phyloP scores from a whole-genome alignment of 1,284 basidiomycete genomes.

The Pascua sp. region DNA sequence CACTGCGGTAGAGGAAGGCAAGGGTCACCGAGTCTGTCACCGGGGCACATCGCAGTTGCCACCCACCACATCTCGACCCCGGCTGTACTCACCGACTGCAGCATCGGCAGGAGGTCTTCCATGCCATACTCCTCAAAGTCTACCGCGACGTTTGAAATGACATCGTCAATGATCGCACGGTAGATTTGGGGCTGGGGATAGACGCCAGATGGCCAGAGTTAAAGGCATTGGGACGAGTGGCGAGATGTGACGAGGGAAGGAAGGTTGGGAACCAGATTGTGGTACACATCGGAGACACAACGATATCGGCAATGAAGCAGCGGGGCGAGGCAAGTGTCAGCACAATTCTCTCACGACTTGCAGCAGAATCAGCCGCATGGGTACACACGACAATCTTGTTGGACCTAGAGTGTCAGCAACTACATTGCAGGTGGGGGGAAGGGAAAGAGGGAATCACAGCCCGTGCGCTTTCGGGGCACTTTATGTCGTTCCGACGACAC shows the following conservation, averaged over 20 bases:
- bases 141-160: constrained; percentile 77
- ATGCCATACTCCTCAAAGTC: constrained; percentile 98
- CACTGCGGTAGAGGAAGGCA: too few species aligned
- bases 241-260: neutral
- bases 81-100: constrained; percentile 77
- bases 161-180: constrained; percentile 93
- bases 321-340: neutral
- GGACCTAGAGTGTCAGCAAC: constrained; percentile 44
- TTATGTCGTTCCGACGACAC: constrained; percentile 1
- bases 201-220: too few species aligned
- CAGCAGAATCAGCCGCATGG: neutral
- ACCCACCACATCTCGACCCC: too few species aligned
- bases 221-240: neutral
- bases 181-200: constrained; percentile 74
- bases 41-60: too few species aligned
- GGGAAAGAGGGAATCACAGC: too few species aligned
- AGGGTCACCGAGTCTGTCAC: too few species aligned
- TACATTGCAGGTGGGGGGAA: neutral
- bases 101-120: constrained; percentile 78
- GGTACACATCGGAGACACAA: neutral
- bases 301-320: constrained; percentile 1
- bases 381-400: constrained; percentile 50
- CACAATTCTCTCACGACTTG: too few species aligned
- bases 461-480: too few species aligned
- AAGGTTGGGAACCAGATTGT: neutral